A percentile compares a stretch with the other conserved stretches of the same genome.
Evolutionary conservation across 805 yeast species (phyloP).

Genomic region (Cyberlindnera galapagoensis): DNA sequence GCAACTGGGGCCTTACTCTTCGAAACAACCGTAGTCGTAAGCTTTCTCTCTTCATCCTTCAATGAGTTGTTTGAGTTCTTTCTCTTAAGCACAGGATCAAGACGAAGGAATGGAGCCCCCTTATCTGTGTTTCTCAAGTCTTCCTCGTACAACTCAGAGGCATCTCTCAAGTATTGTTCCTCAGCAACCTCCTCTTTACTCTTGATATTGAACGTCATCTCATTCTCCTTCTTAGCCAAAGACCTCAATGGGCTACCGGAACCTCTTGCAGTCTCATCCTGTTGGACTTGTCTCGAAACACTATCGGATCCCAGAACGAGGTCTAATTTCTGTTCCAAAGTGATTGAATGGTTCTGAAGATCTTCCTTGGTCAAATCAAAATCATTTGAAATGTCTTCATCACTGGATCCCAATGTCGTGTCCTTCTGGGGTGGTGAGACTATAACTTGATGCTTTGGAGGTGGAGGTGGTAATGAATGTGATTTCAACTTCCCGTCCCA

Average conservation of each 20-base stretch:
- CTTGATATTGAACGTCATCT: conserved; percentile 19
- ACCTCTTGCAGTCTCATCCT: conserved; percentile 19
- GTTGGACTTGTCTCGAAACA: conserved; percentile 17
- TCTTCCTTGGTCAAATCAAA: conserved; percentile 24
- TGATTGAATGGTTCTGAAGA: conserved; percentile 21
- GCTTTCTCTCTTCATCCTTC: conserved; percentile 20
- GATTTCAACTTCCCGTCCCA: conserved; percentile 21
- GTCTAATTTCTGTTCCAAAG: conserved; percentile 39
- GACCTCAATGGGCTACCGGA: conserved; percentile 21
- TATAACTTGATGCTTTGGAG: conserved; percentile 25
- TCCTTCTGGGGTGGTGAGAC: conserved; percentile 21
- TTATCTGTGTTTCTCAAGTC: conserved; percentile 28
- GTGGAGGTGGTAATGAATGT: conserved; percentile 31
- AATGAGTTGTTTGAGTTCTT: conserved; percentile 19
- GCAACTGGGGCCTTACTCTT: conserved; percentile 10
- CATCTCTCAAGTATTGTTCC: conserved; percentile 24
- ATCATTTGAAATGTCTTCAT: conserved; percentile 24
- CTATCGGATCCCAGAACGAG: conserved; percentile 29
- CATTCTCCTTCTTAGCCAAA: conserved; percentile 17
- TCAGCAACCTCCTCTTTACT: conserved; percentile 16
- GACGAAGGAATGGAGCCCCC: conserved; percentile 15
- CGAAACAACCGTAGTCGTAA: conserved; percentile 12
- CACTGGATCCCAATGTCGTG: conserved; percentile 21
- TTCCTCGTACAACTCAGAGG: conserved; percentile 28
- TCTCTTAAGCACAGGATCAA: conserved; percentile 25